phyloP scores from a whole-genome alignment of 495 filamentous ascomycete species.

The Rostrohypoxylon terebratum region DNA sequence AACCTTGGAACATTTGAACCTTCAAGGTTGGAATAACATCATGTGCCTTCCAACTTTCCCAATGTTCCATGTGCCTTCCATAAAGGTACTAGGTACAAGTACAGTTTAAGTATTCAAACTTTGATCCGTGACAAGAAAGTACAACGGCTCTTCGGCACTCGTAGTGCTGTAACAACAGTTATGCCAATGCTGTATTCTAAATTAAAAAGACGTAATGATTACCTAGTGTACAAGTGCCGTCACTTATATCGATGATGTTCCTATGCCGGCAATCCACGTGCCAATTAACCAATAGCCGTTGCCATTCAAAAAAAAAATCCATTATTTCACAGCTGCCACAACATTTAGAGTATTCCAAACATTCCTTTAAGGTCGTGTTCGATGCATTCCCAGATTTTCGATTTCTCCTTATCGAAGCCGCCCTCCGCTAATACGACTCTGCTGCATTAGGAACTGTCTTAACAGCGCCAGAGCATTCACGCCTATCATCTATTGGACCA shows the following conservation, averaged over 20 bases:
- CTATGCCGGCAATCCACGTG: slow-evolving; percentile 33
- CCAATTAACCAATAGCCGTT: slow-evolving; percentile 27
- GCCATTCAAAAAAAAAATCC: background rate
- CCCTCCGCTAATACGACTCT: slow-evolving; percentile 37
- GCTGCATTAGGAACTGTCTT: slow-evolving; percentile 25
- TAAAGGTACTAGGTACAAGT: background rate
- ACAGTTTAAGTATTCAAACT: background rate
- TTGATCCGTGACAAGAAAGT: background rate
- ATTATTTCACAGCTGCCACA: slow-evolving; percentile 2
- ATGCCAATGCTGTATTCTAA: background rate
- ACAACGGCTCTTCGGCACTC: background rate
- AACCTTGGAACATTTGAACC: background rate
- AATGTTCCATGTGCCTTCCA: background rate
- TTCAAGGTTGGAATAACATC: too few relatives aligned
- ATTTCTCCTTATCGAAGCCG: slow-evolving; percentile 26
- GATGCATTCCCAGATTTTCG: slow-evolving; percentile 11
- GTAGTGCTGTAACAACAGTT: background rate
- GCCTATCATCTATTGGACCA: slow-evolving; percentile 26
- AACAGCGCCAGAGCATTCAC: slow-evolving; percentile 9
- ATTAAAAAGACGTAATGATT: slow-evolving; percentile 3
- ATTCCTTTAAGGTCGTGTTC: slow-evolving; percentile 10
- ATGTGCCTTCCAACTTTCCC: background rate
- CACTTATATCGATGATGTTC: slow-evolving; percentile 7
- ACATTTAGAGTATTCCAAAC: background rate
- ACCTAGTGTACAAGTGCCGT: slow-evolving; percentile 7